Evolutionary conservation across 176 grass and related monocot genomes (phyloP).

Genomic region (Urochloa ruziziensis): DNA sequence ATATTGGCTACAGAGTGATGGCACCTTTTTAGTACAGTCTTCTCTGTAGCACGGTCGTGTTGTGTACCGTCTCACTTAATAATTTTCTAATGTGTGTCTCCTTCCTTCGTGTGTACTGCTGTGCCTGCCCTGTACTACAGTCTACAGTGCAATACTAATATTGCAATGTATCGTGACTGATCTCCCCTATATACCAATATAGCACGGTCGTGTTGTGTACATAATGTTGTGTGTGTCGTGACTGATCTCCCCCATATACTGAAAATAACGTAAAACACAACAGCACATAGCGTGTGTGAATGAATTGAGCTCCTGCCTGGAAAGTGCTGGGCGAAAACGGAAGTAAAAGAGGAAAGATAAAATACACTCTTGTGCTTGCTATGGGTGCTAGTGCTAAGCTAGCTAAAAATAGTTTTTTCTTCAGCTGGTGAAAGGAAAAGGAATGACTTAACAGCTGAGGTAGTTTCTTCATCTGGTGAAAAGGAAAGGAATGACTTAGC

Average conservation of each 20-base stretch:
- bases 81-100: neutral
- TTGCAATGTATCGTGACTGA: neutral
- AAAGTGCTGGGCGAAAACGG: neutral
- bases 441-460: too few species aligned
- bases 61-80: neutral
- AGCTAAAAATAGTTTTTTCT: too few species aligned
- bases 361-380: neutral
- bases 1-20: slow-evolving; percentile 23
- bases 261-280: neutral
- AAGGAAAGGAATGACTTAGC: slow-evolving; percentile 19
- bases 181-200: neutral
- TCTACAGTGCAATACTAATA: neutral
- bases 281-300: neutral
- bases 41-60: slow-evolving; percentile 21
- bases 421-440: too few species aligned
- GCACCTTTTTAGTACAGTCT: slow-evolving; percentile 26
- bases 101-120: neutral
- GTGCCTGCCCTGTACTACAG: neutral
- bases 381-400: neutral
- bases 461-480: neutral
- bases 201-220: too few species aligned
- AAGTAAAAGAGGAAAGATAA: neutral
- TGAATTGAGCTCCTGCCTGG: neutral
- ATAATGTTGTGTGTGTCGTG: too few species aligned
- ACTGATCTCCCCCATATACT: neutral